Evolutionary conservation across 805 yeast genomes (phyloP).

Genomic region (Cyberlindnera mississippiensis): DNA sequence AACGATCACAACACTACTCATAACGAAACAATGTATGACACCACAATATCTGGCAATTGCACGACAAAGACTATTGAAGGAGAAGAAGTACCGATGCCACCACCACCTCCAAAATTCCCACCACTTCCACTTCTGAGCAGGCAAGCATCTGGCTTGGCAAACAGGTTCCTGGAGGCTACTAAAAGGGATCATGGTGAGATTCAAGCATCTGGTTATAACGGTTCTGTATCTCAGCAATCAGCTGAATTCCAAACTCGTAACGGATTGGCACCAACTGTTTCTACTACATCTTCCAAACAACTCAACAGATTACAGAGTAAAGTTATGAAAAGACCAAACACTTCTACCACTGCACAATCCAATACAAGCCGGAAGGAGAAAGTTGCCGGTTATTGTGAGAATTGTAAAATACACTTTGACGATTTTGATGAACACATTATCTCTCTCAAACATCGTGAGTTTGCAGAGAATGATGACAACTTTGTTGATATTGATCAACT

Average conservation of each 20-base stretch:
- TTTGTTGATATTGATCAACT: constrained; percentile 75
- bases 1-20: not conserved
- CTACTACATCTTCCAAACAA: constrained; percentile 52
- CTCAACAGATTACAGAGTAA: constrained; percentile 45
- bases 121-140: constrained; percentile 17
- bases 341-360: not conserved
- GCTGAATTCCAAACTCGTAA: constrained; percentile 37
- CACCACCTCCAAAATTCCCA: constrained; percentile 15
- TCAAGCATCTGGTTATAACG: constrained; percentile 58
- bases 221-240: constrained; percentile 30
- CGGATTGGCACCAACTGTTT: constrained; percentile 57
- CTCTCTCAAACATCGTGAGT: constrained; percentile 67
- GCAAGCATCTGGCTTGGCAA: constrained; percentile 19
- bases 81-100: constrained; percentile 16
- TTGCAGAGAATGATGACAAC: constrained; percentile 68
- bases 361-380: constrained; percentile 19
- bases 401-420: constrained; percentile 81
- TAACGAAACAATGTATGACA: not conserved
- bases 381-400: constrained; percentile 84
- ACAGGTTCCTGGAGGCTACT: constrained; percentile 21
- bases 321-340: constrained; percentile 24
- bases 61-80: not conserved
- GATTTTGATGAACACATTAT: constrained; percentile 71
- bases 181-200: constrained; percentile 44
- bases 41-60: no score